Conservation (phyloP, 495 filamentous ascomycete species). For the Lophiostoma macrostomum region DNA sequence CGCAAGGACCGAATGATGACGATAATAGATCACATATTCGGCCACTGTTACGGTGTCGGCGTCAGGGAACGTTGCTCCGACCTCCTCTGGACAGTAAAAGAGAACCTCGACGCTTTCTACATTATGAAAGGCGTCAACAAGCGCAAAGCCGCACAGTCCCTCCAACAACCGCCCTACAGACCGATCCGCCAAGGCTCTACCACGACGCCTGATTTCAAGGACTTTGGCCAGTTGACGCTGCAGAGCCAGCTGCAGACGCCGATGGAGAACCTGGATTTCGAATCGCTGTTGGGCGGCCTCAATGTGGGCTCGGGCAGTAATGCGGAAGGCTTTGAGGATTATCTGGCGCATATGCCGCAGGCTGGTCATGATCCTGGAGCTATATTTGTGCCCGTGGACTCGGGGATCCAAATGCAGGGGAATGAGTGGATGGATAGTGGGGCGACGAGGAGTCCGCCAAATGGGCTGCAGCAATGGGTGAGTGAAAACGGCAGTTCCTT, state of each 20-base stretch:
- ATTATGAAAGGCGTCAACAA: conserved; percentile 29
- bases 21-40: conserved; percentile 35
- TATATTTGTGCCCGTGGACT: conserved; percentile 27
- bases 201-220: not conserved
- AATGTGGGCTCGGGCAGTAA: not conserved
- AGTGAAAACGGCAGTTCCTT: no score
- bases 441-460: not conserved
- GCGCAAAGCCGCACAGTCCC: conserved; percentile 2
- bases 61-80: conserved; percentile 31
- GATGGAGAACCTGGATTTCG: conserved; percentile 25
- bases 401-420: not conserved
- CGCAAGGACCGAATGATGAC: conserved; percentile 33
- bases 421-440: conserved; percentile 11
- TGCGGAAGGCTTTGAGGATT: conserved; percentile 21
- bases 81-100: conserved; percentile 32
- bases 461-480: conserved; percentile 12
- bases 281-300: conserved; percentile 14
- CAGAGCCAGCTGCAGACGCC: conserved; percentile 6
- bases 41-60: conserved; percentile 33
- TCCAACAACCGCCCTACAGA: not conserved
- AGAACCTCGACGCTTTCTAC: conserved; percentile 32
- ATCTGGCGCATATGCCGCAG: conserved; percentile 20
- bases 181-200: not conserved
- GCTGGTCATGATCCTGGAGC: conserved; percentile 17
- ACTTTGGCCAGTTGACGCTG: conserved; percentile 1